Percentiles rank a stretch among this genome's conserved stretches.
These are phyloP conservation scores for Citrus hindsii DNA, from an alignment of 345 rosid genomes.

Conservation along the genomic window DNA sequence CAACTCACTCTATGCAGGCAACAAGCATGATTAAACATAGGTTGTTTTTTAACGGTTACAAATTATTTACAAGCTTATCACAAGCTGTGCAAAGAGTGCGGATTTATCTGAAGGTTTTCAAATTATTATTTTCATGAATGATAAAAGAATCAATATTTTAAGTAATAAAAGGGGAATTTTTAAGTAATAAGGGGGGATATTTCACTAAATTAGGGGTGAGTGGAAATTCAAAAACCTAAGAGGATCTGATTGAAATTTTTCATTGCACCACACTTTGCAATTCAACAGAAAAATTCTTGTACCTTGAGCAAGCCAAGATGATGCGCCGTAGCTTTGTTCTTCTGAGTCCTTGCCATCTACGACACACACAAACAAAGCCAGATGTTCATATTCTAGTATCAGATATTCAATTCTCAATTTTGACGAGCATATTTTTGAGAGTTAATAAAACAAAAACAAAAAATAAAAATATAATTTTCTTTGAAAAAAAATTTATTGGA, in stretches of 20 bases:
- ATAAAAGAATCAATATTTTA: neutral
- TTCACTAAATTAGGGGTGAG: neutral
- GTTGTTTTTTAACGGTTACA: too few species aligned
- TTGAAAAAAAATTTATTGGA: too few species aligned
- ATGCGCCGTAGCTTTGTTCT: constrained; percentile 98
- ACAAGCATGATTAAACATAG: neutral
- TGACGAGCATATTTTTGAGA: neutral
- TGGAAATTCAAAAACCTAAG: neutral
- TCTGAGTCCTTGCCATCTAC: constrained; percentile 97
- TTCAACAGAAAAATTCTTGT: neutral
- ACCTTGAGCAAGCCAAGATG: constrained; percentile 98
- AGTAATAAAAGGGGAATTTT: neutral
- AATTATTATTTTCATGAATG: neutral
- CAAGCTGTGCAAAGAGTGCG: neutral
- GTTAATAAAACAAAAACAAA: neutral
- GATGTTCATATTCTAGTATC: neutral
- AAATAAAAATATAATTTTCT: neutral
- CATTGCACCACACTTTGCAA: neutral
- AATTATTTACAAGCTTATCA: neutral
- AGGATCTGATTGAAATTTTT: neutral
- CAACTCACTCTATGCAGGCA: neutral
- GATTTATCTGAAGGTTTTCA: neutral
- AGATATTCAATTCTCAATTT: neutral
- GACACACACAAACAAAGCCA: constrained; percentile 11
- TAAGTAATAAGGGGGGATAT: neutral